These are phyloP conservation scores for Colletotrichum sp. DNA, from an alignment of 2,329 filamentous ascomycete species.

Conservation along the genomic window DNA sequence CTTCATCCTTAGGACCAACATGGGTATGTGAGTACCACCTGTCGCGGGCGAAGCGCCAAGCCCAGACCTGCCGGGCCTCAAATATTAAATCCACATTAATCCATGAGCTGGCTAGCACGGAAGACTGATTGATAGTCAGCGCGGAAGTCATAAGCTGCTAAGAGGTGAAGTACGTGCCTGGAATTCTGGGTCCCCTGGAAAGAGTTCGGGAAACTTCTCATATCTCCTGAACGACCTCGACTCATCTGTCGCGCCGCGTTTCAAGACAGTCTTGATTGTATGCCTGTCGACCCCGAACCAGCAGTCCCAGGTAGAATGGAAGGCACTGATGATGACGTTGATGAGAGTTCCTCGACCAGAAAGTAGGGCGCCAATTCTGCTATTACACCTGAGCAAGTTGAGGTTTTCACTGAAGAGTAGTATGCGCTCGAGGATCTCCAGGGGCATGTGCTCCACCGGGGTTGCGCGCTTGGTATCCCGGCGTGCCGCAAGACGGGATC, in stretches of 20 bases:
- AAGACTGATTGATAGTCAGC: conserved; percentile 37
- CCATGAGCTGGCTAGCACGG: conserved; percentile 50
- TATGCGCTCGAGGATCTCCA: conserved; percentile 60
- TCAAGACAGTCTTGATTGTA: conserved; percentile 1
- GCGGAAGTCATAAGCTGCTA: too few relatives aligned
- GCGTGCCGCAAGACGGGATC: not conserved
- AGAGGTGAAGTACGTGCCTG: conserved; percentile 39
- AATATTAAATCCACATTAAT: conserved; percentile 49
- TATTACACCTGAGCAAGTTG: conserved; percentile 42
- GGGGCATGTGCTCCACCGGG: conserved; percentile 44
- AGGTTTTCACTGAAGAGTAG: conserved; percentile 55
- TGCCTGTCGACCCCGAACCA: conserved; percentile 34
- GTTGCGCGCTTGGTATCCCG: conserved; percentile 8
- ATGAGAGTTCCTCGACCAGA: conserved; percentile 44
- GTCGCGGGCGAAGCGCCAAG: conserved; percentile 39
- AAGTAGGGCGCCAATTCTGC: conserved; percentile 49
- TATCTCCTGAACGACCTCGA: not conserved
- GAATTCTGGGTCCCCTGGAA: conserved; percentile 44
- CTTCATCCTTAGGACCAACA: conserved; percentile 1
- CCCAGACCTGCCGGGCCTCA: conserved; percentile 53
- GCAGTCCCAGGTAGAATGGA: conserved; percentile 43
- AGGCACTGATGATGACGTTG: conserved; percentile 40
- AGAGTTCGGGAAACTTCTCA: conserved; percentile 13
- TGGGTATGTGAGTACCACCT: conserved; percentile 37
- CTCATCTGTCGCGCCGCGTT: not conserved